These are phyloP conservation scores for Rhizopogon roseolus DNA, from an alignment of 768 basidiomycete species.

Conservation along the genomic window DNA sequence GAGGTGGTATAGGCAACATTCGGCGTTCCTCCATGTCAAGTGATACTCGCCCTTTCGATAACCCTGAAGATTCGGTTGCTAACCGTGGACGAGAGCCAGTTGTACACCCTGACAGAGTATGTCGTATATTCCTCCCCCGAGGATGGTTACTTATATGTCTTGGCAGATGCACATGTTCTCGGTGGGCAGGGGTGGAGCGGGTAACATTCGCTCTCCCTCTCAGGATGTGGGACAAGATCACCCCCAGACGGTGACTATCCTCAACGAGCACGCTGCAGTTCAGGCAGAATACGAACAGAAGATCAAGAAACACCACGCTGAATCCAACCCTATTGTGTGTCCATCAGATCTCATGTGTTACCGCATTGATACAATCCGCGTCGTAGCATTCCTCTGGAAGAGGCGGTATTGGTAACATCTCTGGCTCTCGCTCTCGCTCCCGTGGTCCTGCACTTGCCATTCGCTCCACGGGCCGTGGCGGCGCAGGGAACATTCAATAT, in stretches of 20 bases:
- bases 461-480: slow-evolving; percentile 59
- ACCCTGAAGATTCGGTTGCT: slow-evolving; percentile 48
- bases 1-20: slow-evolving; percentile 70
- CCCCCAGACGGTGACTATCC: slow-evolving; percentile 21
- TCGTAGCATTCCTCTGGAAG: slow-evolving; percentile 56
- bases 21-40: slow-evolving; percentile 42
- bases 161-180: slow-evolving; percentile 36
- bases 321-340: slow-evolving; percentile 32
- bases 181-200: slow-evolving; percentile 76
- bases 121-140: slow-evolving; percentile 6
- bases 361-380: slow-evolving; percentile 1
- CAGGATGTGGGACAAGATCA: slow-evolving; percentile 35
- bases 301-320: slow-evolving; percentile 22
- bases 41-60: slow-evolving; percentile 35
- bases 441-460: slow-evolving; percentile 28
- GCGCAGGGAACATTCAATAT: slow-evolving; percentile 50
- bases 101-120: slow-evolving; percentile 32
- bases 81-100: slow-evolving; percentile 60
- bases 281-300: slow-evolving; percentile 20
- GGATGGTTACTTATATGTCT: slow-evolving; percentile 3
- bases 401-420: slow-evolving; percentile 63
- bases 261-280: slow-evolving; percentile 17
- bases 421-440: slow-evolving; percentile 45
- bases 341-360: not conserved
- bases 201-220: slow-evolving; percentile 81